Base-by-base conservation (phyloP, 2,329 filamentous ascomycete species). In the Colletotrichum kahawae region DNA sequence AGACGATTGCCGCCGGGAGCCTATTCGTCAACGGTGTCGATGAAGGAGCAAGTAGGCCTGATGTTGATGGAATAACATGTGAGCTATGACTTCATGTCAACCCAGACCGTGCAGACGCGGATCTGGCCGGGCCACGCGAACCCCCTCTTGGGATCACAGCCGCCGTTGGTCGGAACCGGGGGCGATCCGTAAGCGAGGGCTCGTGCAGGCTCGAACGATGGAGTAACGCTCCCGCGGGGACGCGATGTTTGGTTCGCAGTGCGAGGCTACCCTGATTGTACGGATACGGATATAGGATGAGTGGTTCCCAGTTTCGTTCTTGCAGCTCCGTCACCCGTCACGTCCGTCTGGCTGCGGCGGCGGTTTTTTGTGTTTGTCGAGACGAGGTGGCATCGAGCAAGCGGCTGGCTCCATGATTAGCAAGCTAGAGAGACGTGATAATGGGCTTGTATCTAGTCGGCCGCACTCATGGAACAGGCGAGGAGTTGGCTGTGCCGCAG, bases 71-170 rank as follows among this genome's bases (percentile, higher is more conserved):
- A 21, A 18, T 18, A n/a, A 12, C 51, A 29, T 21, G 33, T 24
- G n/a, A 64, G 43, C 36, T 36, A 34, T 51, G 48, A 73, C 71
- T 57, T 64, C 57, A 69, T 54, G 9, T 29, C 48, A 36, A 62
- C 31, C n/a, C 31, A 31, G 57, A 24, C 57, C 57, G 65, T 48
- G 66, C 43, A 73, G 43, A 21, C 43, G 70, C 70, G 59, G 66
- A 64, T 59, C 66, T 73, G 57, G 65, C 57, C 56, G 57, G 36
- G 43, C 36, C 24, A 72, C 59, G 66, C 66, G 66, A 70, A 56
- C 57, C 70, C 34, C 34, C 65, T 33, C 54, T 14, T n/a, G 24
- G 63, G 10, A 67, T 21, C 27, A 33, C 21, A 6, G 33, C 29
- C 16, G 12, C 33, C 31, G 57, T 21, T 21, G 24, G 43, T 57